Evolutionary conservation across 768 basidiomycete genomes (phyloP).

Genomic region (Trametes cingulata): DNA sequence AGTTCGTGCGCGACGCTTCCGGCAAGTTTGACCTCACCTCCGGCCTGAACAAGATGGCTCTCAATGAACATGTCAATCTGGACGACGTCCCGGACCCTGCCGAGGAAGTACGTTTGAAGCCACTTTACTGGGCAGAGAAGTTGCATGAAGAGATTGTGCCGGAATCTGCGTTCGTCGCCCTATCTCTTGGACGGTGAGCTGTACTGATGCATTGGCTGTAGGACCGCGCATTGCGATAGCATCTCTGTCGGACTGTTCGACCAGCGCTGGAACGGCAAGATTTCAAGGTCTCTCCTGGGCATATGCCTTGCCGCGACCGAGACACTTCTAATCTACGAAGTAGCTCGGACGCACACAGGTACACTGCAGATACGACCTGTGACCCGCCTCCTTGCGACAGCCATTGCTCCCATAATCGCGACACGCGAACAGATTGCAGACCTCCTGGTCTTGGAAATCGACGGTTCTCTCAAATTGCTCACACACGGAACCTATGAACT

Average conservation of each 20-base stretch:
- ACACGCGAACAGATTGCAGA: constrained; percentile 69
- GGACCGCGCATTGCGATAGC: constrained; percentile 38
- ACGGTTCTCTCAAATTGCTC: constrained; percentile 54
- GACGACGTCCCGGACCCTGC: constrained; percentile 25
- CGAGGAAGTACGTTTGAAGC: constrained; percentile 47
- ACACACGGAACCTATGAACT: constrained; percentile 59
- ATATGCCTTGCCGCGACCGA: constrained; percentile 53
- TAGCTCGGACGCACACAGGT: constrained; percentile 46
- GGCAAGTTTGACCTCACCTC: constrained; percentile 3
- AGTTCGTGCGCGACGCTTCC: constrained; percentile 4
- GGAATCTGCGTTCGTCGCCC: constrained; percentile 46
- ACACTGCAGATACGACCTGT: constrained; percentile 43
- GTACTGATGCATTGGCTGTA: constrained; percentile 6
- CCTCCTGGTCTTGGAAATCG: constrained; percentile 62
- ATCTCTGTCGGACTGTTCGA: constrained; percentile 67
- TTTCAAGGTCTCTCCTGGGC: constrained; percentile 53
- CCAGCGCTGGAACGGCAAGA: constrained; percentile 58
- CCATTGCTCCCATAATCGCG: constrained; percentile 58
- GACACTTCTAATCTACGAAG: constrained; percentile 46
- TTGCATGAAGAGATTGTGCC: constrained; percentile 52
- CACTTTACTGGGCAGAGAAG: constrained; percentile 73
- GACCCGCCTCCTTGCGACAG: constrained; percentile 45
- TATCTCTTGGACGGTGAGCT: too few relatives aligned
- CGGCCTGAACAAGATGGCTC: constrained; percentile 5
- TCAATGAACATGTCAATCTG: background rate